phyloP scores from a whole-genome alignment of 495 filamentous ascomycete species.

The Staphylotrichum tortipilum region DNA sequence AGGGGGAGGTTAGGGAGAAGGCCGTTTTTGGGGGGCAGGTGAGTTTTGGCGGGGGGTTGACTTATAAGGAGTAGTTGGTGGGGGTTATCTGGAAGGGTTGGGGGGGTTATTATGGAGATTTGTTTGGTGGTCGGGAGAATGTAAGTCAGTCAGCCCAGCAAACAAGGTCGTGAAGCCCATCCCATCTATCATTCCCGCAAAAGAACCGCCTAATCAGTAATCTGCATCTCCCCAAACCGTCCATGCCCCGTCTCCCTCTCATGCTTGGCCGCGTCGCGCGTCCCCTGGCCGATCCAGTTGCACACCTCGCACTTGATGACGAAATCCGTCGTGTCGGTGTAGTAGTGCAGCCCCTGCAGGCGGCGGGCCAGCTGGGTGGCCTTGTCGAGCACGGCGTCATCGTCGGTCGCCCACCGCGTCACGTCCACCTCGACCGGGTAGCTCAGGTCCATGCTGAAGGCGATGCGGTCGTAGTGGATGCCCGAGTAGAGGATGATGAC shows the following conservation, averaged over 20 bases:
- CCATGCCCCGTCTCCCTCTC: constrained; percentile 26
- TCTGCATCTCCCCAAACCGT: constrained; percentile 27
- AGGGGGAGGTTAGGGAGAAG: constrained; percentile 32
- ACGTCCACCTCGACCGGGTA: constrained; percentile 63
- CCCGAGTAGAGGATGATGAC: constrained; percentile 88
- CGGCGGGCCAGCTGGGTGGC: constrained; percentile 61
- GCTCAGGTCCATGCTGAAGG: constrained; percentile 56
- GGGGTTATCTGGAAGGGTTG: no score
- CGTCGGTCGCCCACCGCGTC: constrained; percentile 60
- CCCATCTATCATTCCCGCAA: not conserved
- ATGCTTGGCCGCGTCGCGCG: constrained; percentile 34
- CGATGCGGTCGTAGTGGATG: constrained; percentile 93
- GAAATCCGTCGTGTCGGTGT: constrained; percentile 80
- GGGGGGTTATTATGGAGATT: no score
- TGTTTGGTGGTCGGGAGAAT: no score
- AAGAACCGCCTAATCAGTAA: constrained; percentile 1
- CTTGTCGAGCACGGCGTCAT: constrained; percentile 59
- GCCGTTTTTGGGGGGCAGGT: constrained; percentile 35
- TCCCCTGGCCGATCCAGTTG: constrained; percentile 60
- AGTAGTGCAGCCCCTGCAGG: constrained; percentile 70
- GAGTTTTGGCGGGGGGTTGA: constrained; percentile 46
- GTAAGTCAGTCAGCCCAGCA: no score
- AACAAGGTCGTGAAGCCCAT: no score
- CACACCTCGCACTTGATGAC: constrained; percentile 74
- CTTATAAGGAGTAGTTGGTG: constrained; percentile 38